These are phyloP conservation scores for Aspergillus ustus DNA, from an alignment of 2,329 filamentous ascomycete genomes.

Conservation along the genomic window DNA sequence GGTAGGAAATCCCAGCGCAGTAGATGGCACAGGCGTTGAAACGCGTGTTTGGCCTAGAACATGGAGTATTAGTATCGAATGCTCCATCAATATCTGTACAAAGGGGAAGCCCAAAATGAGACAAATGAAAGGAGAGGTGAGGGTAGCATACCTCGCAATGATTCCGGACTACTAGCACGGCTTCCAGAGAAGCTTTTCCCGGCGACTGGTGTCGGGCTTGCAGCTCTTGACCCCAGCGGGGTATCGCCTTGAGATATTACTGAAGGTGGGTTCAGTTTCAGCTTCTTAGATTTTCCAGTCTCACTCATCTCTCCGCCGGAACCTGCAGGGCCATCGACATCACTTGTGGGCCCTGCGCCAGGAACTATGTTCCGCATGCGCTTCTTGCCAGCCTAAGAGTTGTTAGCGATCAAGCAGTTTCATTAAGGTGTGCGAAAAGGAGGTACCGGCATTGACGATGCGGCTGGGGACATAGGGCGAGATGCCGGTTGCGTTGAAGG, in stretches of 20 bases:
- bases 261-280: slow-evolving; percentile 52
- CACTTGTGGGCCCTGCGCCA: slow-evolving; percentile 57
- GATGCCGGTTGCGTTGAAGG: slow-evolving; percentile 40
- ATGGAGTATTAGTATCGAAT: background rate
- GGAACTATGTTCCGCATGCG: slow-evolving; percentile 40
- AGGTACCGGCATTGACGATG: slow-evolving; percentile 59
- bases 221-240: slow-evolving; percentile 54
- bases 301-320: slow-evolving; percentile 53
- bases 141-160: slow-evolving; percentile 32
- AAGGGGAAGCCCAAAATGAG: background rate
- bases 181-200: slow-evolving; percentile 36
- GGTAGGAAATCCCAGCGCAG: slow-evolving; percentile 46
- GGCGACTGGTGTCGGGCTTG: slow-evolving; percentile 47
- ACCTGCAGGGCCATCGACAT: slow-evolving; percentile 59
- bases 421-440: background rate
- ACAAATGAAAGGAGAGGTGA: background rate
- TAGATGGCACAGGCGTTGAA: slow-evolving; percentile 36
- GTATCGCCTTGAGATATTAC: slow-evolving; percentile 44
- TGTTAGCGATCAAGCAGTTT: slow-evolving; percentile 12
- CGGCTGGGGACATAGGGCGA: slow-evolving; percentile 69
- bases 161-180: slow-evolving; percentile 47
- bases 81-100: background rate
- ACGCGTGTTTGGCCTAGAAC: slow-evolving; percentile 32
- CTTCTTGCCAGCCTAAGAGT: slow-evolving; percentile 57
- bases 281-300: slow-evolving; percentile 51